phyloP scores from a whole-genome alignment of 805 yeast genomes.

The Candida ascalaphidarum region DNA sequence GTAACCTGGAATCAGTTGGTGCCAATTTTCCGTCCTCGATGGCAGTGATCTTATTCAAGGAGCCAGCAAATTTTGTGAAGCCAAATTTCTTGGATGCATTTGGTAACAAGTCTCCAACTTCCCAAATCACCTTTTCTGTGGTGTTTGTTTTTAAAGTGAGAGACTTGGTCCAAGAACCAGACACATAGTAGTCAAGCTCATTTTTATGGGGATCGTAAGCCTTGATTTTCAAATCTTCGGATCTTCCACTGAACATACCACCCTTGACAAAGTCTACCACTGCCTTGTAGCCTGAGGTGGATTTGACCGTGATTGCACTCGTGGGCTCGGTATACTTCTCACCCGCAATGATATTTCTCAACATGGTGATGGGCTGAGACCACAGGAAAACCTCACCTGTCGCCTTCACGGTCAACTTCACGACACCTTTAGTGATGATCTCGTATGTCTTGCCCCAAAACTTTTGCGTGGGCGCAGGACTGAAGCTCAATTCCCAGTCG shows the following conservation, averaged over 20 bases:
- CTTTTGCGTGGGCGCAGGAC: slow-evolving; percentile 73
- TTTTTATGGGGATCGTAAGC: slow-evolving; percentile 30
- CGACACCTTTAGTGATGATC: slow-evolving; percentile 63
- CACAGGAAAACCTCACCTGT: slow-evolving; percentile 74
- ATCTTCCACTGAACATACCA: slow-evolving; percentile 76
- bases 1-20: slow-evolving; percentile 79
- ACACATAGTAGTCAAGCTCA: slow-evolving; percentile 32
- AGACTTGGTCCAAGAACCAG: slow-evolving; percentile 82
- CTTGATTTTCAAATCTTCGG: slow-evolving; percentile 53
- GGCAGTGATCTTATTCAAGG: slow-evolving; percentile 68
- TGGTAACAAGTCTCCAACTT: slow-evolving; percentile 54
- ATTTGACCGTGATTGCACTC: slow-evolving; percentile 54
- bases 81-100: slow-evolving; percentile 67
- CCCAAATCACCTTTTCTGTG: slow-evolving; percentile 53
- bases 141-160: slow-evolving; percentile 37
- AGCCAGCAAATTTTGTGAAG: slow-evolving; percentile 74
- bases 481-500: slow-evolving; percentile 60
- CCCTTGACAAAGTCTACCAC: slow-evolving; percentile 68
- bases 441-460: slow-evolving; percentile 95
- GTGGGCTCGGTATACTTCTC: slow-evolving; percentile 90
- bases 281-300: slow-evolving; percentile 64
- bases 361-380: slow-evolving; percentile 72
- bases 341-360: slow-evolving; percentile 88
- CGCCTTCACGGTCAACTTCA: slow-evolving; percentile 45
- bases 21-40: slow-evolving; percentile 61